Percentiles rank a stretch among this genome's conserved stretches.
Conservation (phyloP, 2,329 filamentous ascomycete species). For the Colletotrichum sp. region DNA sequence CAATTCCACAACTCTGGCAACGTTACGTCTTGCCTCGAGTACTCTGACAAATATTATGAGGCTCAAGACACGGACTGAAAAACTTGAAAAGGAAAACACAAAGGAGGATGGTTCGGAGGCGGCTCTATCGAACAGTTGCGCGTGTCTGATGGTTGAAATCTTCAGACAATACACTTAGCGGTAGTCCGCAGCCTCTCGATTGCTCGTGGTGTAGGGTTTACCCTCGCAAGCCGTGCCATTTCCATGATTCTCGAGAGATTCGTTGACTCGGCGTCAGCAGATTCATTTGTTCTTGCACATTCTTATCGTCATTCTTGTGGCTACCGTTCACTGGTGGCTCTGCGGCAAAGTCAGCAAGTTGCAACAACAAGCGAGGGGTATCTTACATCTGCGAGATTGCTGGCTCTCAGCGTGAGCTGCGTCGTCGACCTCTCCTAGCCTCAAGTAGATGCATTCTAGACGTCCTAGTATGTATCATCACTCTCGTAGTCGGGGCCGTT, state of each 20-base stretch:
- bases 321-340: background rate
- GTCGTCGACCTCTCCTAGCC: background rate
- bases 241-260: background rate
- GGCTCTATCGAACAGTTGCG: background rate
- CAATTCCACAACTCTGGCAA: background rate
- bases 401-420: background rate
- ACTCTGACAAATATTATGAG: background rate
- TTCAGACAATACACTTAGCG: background rate
- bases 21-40: background rate
- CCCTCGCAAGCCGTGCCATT: background rate
- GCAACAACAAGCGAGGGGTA: background rate
- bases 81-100: background rate
- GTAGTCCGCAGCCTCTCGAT: background rate
- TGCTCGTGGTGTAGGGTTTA: background rate
- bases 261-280: background rate
- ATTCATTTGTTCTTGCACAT: background rate
- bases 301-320: background rate
- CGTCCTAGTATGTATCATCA: background rate
- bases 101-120: background rate
- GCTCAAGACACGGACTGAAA: background rate
- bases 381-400: background rate
- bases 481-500: background rate
- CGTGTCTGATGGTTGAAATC: background rate
- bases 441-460: background rate
- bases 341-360: background rate